Evolutionary conservation across 2,329 filamentous ascomycete genomes (phyloP).

Genomic region (Microcera coccophila): DNA sequence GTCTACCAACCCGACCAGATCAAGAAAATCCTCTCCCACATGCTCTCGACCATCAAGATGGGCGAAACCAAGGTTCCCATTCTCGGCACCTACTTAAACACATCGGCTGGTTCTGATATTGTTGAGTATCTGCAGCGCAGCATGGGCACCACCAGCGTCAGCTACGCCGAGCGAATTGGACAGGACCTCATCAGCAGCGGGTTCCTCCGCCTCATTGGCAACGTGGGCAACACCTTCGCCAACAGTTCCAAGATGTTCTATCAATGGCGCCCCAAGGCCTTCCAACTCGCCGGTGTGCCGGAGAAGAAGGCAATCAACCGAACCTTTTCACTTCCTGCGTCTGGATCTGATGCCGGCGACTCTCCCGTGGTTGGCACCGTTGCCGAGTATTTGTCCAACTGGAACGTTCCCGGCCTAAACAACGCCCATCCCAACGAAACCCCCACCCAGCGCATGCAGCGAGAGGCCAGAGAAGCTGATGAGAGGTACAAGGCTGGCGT

Average conservation of each 20-base stretch:
- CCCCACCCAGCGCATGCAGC: constrained; percentile 75
- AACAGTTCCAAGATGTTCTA: constrained; percentile 98
- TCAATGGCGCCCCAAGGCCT: constrained; percentile 91
- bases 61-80: constrained; percentile 94
- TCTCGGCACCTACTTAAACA: constrained; percentile 90
- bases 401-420: constrained; percentile 81
- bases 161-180: constrained; percentile 89
- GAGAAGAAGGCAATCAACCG: constrained; percentile 79
- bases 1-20: constrained; percentile 80
- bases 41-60: constrained; percentile 81
- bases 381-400: constrained; percentile 83
- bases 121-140: constrained; percentile 91
- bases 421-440: constrained; percentile 93
- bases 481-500: constrained; percentile 89
- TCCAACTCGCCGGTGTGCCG: constrained; percentile 79
- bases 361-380: constrained; percentile 79
- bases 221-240: constrained; percentile 90
- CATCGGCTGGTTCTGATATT: constrained; percentile 85
- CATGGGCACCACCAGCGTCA: constrained; percentile 77
- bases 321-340: constrained; percentile 68
- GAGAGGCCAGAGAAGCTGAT: constrained; percentile 86
- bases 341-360: constrained; percentile 54
- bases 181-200: constrained; percentile 86
- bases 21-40: constrained; percentile 83
- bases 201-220: constrained; percentile 85